A percentile compares a stretch with the other conserved stretches of the same genome.
Conservation (phyloP, 176 grass and related monocot genomes). For the Oropetium thomaeum region DNA sequence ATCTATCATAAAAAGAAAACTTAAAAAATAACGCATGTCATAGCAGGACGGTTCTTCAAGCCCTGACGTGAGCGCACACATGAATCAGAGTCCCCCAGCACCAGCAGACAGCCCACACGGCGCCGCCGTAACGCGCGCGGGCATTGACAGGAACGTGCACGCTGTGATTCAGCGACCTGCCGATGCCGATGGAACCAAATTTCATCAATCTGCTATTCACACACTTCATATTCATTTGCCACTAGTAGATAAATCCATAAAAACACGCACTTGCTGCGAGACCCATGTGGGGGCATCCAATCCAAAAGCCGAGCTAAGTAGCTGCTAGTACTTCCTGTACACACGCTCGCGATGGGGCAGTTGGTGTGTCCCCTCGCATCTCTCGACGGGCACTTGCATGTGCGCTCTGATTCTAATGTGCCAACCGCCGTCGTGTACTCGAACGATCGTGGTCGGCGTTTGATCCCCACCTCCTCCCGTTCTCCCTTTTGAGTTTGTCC, state of each 20-base stretch:
- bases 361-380: constrained; percentile 4
- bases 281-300: constrained; percentile 24
- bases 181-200: not conserved
- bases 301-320: no score
- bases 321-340: no score
- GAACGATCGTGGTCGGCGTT: constrained; percentile 25
- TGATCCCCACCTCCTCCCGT: not conserved
- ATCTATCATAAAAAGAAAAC: no score
- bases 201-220: not conserved
- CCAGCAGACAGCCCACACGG: not conserved
- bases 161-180: not conserved
- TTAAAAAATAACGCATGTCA: no score
- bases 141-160: not conserved
- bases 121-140: not conserved
- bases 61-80: not conserved
- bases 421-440: constrained; percentile 44
- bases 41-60: not conserved
- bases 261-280: not conserved
- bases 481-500: constrained; percentile 3
- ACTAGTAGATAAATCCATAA: not conserved
- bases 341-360: constrained; percentile 15
- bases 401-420: constrained; percentile 64
- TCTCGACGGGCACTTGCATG: constrained; percentile 54
- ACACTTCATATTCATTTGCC: not conserved
- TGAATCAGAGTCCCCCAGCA: not conserved